Evolutionary conservation across 306 rosid species (phyloP), one percentile per base, ranked within the genome.

Genomic region (Inga oerstediana): DNA sequence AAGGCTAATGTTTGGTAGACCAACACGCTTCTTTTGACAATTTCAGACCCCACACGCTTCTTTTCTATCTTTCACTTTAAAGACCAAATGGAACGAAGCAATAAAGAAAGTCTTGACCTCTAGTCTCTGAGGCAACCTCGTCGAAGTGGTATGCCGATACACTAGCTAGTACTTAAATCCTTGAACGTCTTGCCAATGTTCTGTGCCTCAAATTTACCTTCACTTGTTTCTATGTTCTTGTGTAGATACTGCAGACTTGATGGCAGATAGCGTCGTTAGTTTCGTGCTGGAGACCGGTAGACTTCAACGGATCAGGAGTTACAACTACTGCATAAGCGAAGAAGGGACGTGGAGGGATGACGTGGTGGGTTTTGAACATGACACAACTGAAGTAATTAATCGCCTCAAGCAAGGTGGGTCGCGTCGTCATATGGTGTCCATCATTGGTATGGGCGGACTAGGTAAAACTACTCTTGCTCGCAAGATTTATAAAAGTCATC

Each of bases 381-480:
- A 64, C 3, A 27, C 69, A 64, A 4, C 15, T 30, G 39, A 64
- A 64, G 69, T 64, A 30, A 27, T 64, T 39, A 64, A 64, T 64
- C 69, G 2, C 8, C 69, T 64, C 39, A 5, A 27, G 17, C 39
- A 64, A 64, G 41, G 69, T 4, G 69, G 39, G 13, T 30, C 41
- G 1, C 16, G 39, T 27, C 69, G 39, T 30, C 2, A 27, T 64
- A 41, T 64, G 69, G 69, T 64, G 69, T 64, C 69, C 69, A 30
- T 64, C 20, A 64, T 64, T 4, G 69, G 69, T 0, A 64, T 64
- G 69, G 69, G 69, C 0, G 69, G 69, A 27, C 14, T 64, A 13
- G 69, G 69, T 10, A 64, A 64, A 64, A 64, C 69, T 30, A 64
- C 69, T 64, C 69, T 64, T 64, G 69, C 69, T 12, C 69, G 69